phyloP scores from a whole-genome alignment of 768 basidiomycete genomes.

The Ramaria sp. region DNA sequence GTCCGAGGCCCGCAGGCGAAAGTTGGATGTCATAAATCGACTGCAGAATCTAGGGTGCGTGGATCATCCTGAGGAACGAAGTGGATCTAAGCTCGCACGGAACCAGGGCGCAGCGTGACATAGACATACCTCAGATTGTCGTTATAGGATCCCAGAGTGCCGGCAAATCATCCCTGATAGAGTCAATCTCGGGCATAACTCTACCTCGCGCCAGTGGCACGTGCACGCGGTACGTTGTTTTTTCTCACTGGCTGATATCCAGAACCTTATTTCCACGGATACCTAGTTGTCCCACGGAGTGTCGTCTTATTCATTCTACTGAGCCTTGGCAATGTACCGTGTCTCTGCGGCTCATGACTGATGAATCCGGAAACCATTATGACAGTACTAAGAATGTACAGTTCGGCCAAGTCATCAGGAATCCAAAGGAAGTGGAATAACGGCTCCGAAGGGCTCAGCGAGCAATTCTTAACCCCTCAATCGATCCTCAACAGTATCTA shows the following conservation, averaged over 20 bases:
- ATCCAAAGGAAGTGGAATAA: constrained; percentile 11
- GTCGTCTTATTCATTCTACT: constrained; percentile 18
- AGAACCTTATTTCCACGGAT: background rate
- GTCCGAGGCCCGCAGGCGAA: constrained; percentile 31
- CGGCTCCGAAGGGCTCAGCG: constrained; percentile 14
- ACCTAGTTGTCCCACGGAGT: constrained; percentile 29
- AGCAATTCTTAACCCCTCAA: constrained; percentile 13
- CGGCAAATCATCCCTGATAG: constrained; percentile 70
- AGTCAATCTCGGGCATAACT: constrained; percentile 64
- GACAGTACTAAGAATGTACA: constrained; percentile 5
- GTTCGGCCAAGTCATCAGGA: constrained; percentile 8
- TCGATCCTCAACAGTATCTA: constrained; percentile 8
- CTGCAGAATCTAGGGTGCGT: constrained; percentile 52
- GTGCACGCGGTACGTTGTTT: constrained; percentile 47
- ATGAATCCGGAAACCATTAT: constrained; percentile 16
- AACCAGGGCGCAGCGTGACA: constrained; percentile 51
- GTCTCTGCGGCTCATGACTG: constrained; percentile 22
- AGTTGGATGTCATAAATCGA: constrained; percentile 51
- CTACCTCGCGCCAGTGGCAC: constrained; percentile 65
- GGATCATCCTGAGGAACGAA: too few species aligned
- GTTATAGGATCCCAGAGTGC: constrained; percentile 67
- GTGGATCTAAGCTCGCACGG: too few species aligned
- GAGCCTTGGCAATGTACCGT: constrained; percentile 25
- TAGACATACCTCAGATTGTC: constrained; percentile 64
- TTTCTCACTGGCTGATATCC: background rate